Conservation (phyloP, 441 rosid species). For the Theobroma grandiflorum region DNA sequence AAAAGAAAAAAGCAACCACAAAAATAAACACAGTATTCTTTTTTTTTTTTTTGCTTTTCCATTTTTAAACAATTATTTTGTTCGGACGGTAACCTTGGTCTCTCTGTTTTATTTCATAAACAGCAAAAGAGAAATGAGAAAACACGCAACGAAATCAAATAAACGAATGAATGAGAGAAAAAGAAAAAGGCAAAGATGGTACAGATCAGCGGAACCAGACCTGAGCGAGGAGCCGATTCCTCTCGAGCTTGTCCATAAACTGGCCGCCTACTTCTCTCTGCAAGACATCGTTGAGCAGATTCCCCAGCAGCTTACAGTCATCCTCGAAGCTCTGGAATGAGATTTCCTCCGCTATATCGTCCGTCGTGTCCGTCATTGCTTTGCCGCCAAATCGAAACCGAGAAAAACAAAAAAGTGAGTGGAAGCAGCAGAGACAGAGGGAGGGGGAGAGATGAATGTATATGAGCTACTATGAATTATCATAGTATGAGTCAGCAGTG, state of each 20-base stretch:
- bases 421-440: background rate
- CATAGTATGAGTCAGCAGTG: background rate
- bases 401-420: background rate
- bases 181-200: background rate
- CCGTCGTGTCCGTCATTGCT: conserved; percentile 95
- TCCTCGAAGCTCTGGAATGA: conserved; percentile 96
- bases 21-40: background rate
- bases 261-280: conserved; percentile 78
- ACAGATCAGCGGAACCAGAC: conserved; percentile 32
- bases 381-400: background rate
- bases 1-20: background rate
- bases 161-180: background rate
- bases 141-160: background rate
- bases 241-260: conserved; percentile 83
- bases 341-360: conserved; percentile 95
- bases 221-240: conserved; percentile 86
- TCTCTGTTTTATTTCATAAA: background rate
- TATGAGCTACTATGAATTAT: background rate
- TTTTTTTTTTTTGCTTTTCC: background rate
- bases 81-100: background rate
- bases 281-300: conserved; percentile 84
- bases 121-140: background rate
- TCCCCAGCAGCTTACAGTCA: conserved; percentile 90
- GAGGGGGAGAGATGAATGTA: background rate
- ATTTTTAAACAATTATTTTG: background rate